Percentiles rank a stretch among this genome's conserved stretches.
These are phyloP conservation scores for Zasmidium citrigriseum DNA, from an alignment of 2,329 filamentous ascomycete genomes.

Conservation along the genomic window DNA sequence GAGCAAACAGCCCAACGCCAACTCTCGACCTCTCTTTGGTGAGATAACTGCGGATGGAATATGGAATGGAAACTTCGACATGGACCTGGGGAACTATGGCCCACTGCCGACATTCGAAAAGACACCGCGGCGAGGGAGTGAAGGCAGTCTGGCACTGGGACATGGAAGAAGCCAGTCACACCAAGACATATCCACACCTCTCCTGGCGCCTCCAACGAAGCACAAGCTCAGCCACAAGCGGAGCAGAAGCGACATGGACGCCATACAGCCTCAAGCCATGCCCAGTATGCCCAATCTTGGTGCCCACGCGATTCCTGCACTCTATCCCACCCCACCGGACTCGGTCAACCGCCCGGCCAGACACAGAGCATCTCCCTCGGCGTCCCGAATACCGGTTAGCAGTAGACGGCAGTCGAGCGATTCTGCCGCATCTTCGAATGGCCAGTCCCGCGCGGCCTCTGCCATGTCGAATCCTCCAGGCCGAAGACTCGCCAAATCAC, in stretches of 20 bases:
- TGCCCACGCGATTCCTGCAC: conserved; percentile 14
- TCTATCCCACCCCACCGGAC: conserved; percentile 30
- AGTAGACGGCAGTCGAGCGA: conserved; percentile 29
- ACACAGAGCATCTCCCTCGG: conserved; percentile 18
- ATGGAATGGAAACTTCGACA: conserved; percentile 43
- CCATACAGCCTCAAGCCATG: conserved; percentile 20
- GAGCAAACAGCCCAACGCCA: conserved; percentile 20
- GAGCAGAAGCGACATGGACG: conserved; percentile 35
- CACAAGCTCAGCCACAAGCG: conserved; percentile 33
- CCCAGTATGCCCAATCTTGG: conserved; percentile 33
- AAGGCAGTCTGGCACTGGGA: conserved; percentile 62
- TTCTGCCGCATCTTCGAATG: conserved; percentile 34
- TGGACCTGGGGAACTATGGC: conserved; percentile 28
- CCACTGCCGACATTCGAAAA: conserved; percentile 27
- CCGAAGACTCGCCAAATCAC: conserved; percentile 32
- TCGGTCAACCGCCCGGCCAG: conserved; percentile 17
- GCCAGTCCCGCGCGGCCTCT: conserved; percentile 29
- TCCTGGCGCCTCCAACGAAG: conserved; percentile 19
- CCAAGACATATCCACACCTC: conserved; percentile 30
- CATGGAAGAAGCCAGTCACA: conserved; percentile 59
- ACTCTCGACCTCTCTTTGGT: conserved; percentile 66
- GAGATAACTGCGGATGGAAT: conserved; percentile 66
- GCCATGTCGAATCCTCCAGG: conserved; percentile 28
- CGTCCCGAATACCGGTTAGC: conserved; percentile 36
- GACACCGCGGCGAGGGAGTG: conserved; percentile 62